Evolutionary conservation across 805 yeast species (phyloP).

Genomic region (Yueomyces sinensis): DNA sequence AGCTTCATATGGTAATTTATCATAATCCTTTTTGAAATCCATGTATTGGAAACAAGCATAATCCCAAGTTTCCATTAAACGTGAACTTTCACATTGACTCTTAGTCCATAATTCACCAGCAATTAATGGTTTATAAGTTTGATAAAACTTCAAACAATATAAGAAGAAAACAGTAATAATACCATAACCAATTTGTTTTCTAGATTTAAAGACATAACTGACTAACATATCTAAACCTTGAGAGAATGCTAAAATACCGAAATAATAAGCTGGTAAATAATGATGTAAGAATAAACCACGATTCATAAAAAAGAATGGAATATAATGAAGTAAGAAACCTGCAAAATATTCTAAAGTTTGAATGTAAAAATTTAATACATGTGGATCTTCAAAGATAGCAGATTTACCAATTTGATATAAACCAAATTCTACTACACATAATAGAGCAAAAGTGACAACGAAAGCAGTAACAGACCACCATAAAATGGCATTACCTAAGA

Average conservation of each 20-base stretch:
- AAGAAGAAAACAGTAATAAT: constrained; percentile 36
- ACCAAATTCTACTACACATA: constrained; percentile 30
- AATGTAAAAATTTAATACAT: constrained; percentile 49
- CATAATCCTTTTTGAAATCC: constrained; percentile 19
- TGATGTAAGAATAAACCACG: constrained; percentile 91
- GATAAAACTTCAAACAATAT: constrained; percentile 40
- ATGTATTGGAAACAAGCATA: constrained; percentile 59
- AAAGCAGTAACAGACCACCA: constrained; percentile 62
- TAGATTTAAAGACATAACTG: constrained; percentile 29
- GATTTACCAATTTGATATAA: constrained; percentile 55
- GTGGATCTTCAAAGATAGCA: constrained; percentile 32
- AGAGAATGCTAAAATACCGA: constrained; percentile 68
- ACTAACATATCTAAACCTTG: constrained; percentile 46
- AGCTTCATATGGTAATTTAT: constrained; percentile 2
- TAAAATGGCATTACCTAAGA: constrained; percentile 64
- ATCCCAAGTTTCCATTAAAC: constrained; percentile 67
- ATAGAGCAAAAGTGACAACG: constrained; percentile 37
- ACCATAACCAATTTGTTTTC: constrained; percentile 31
- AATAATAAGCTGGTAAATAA: constrained; percentile 84
- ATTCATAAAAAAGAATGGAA: constrained; percentile 76
- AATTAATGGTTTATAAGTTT: constrained; percentile 54
- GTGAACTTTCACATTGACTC: constrained; percentile 46
- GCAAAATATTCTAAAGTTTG: constrained; percentile 47
- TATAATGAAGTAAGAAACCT: constrained; percentile 63
- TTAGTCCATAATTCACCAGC: constrained; percentile 77